Evolutionary conservation across 306 rosid species (phyloP).

Genomic region (Lathyrus sativus): DNA sequence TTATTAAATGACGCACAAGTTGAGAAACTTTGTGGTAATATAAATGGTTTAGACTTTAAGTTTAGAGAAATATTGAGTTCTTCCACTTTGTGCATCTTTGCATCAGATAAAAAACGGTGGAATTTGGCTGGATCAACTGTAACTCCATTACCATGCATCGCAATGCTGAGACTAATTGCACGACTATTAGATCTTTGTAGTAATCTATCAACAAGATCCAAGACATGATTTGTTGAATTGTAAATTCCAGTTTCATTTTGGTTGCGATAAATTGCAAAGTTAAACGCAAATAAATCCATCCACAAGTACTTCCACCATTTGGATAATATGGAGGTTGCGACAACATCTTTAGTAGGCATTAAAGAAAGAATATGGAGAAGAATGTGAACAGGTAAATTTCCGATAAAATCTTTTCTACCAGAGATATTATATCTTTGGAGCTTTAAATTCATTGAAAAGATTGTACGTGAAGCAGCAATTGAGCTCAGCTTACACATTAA

Average conservation of each 20-base stretch:
- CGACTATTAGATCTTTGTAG: neutral
- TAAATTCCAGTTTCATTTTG: too few relatives aligned
- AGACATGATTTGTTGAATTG: neutral
- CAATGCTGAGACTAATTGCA: neutral
- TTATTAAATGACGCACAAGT: constrained; percentile 10
- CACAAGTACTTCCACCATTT: neutral
- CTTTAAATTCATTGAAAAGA: too few relatives aligned
- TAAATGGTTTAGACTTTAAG: neutral
- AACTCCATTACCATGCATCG: neutral
- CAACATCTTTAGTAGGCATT: neutral
- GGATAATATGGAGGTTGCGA: neutral
- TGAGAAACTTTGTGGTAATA: constrained; percentile 11
- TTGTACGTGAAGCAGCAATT: too few relatives aligned
- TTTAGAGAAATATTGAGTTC: constrained; percentile 15
- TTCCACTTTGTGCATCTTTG: constrained; percentile 21
- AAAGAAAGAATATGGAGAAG: neutral
- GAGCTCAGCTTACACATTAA: too few relatives aligned
- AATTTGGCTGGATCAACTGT: neutral
- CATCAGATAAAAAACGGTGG: neutral
- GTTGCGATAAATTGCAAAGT: too few relatives aligned
- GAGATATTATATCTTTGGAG: too few relatives aligned
- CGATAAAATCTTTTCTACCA: too few relatives aligned
- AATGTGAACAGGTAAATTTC: neutral
- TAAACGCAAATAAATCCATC: neutral
- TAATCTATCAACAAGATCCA: neutral